These are phyloP conservation scores for Oxyria digyna DNA, from an alignment of 148 eudicot species.

Conservation along the genomic window DNA sequence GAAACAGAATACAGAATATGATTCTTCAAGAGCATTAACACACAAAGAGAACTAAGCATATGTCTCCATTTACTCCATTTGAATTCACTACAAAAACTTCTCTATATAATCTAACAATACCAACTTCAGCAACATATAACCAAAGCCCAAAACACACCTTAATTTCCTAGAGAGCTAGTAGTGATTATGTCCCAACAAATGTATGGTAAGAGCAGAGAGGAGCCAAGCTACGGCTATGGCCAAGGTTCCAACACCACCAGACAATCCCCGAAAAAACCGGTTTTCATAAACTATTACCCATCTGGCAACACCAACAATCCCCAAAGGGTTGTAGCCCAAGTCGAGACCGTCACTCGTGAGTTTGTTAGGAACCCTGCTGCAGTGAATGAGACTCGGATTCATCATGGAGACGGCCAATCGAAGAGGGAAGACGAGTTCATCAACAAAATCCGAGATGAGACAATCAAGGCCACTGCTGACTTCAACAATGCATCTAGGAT, in stretches of 20 bases:
- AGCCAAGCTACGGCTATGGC: neutral
- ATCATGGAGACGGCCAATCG: neutral
- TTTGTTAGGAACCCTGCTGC: neutral
- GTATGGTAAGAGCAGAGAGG: neutral
- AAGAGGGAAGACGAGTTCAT: slow-evolving; percentile 2
- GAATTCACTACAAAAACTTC: neutral
- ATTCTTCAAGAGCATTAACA: neutral
- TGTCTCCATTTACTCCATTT: neutral
- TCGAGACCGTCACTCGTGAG: slow-evolving; percentile 2
- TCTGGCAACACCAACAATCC: slow-evolving; percentile 8
- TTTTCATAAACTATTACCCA: neutral
- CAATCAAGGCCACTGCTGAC: neutral
- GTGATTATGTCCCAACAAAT: neutral
- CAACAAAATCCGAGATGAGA: slow-evolving; percentile 5
- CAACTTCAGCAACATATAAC: neutral
- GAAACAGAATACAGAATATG: neutral
- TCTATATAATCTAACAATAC: neutral
- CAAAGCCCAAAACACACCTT: neutral
- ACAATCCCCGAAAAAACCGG: neutral
- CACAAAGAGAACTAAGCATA: neutral
- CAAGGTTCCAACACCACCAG: neutral
- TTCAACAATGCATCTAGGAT: neutral
- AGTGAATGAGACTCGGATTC: neutral
- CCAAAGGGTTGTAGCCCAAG: neutral
- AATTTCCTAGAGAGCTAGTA: neutral